Evolutionary conservation across 2,329 filamentous ascomycete genomes (phyloP).

Genomic region (Microcyclospora pomicola): DNA sequence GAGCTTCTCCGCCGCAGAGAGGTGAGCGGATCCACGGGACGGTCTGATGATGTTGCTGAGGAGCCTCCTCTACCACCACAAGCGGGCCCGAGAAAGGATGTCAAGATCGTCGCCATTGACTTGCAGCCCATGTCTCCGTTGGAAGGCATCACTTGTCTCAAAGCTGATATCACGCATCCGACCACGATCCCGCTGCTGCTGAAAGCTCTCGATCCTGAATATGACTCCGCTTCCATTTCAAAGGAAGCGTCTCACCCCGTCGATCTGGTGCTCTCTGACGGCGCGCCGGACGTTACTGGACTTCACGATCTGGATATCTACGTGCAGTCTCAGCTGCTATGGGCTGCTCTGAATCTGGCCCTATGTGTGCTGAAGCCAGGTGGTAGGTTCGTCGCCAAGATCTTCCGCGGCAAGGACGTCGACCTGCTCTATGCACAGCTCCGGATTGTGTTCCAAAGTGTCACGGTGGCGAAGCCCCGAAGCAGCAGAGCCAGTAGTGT

Average conservation of each 20-base stretch:
- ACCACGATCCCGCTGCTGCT: conserved; percentile 85
- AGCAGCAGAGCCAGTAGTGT: conserved; percentile 93
- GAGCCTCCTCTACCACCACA: not conserved
- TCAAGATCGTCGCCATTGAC: conserved; percentile 93
- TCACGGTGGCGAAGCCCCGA: conserved; percentile 83
- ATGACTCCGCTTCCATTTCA: conserved; percentile 22
- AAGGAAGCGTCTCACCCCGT: conserved; percentile 53
- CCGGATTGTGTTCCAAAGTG: conserved; percentile 75
- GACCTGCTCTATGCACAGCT: conserved; percentile 89
- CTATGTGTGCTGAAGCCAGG: conserved; percentile 85
- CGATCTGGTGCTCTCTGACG: conserved; percentile 88
- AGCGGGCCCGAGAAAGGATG: conserved; percentile 31
- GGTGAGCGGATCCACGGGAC: not conserved
- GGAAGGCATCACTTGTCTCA: conserved; percentile 79
- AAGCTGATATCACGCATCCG: conserved; percentile 94
- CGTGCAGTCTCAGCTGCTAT: conserved; percentile 88
- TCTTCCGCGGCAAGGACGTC: conserved; percentile 90
- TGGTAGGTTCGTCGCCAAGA: conserved; percentile 95
- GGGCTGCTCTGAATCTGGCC: conserved; percentile 83
- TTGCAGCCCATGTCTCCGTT: conserved; percentile 90
- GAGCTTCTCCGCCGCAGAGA: conserved; percentile 10
- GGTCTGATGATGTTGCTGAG: not conserved
- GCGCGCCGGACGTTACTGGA: conserved; percentile 90
- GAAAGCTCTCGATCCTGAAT: conserved; percentile 63
- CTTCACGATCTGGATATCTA: conserved; percentile 97